Conservation (phyloP, 2,329 filamentous ascomycete genomes). For the Paraphoma sp. region DNA sequence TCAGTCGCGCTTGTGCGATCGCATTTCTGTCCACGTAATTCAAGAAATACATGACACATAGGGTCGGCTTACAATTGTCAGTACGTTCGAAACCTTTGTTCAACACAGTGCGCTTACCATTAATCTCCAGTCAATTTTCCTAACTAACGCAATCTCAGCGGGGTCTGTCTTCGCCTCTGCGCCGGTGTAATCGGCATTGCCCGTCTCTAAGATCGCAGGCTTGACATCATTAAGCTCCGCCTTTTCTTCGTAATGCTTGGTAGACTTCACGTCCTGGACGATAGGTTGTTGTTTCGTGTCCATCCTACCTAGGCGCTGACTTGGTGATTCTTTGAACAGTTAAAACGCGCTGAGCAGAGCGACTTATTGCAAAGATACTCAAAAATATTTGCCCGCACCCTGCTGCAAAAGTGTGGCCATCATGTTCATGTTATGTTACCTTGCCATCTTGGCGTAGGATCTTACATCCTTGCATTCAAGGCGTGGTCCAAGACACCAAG, state of each 20-base stretch:
- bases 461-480: slow-evolving; percentile 1
- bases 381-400: neutral
- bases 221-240: slow-evolving; percentile 13
- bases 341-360: neutral
- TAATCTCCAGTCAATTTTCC: slow-evolving; percentile 40
- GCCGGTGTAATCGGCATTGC: slow-evolving; percentile 35
- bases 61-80: slow-evolving; percentile 40
- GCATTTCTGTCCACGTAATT: slow-evolving; percentile 64
- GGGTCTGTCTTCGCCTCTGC: slow-evolving; percentile 41
- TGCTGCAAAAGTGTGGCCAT: neutral
- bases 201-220: slow-evolving; percentile 11
- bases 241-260: slow-evolving; percentile 26
- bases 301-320: slow-evolving; percentile 1
- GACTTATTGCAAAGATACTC: neutral
- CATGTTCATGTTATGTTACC: slow-evolving; percentile 2
- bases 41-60: slow-evolving; percentile 53
- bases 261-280: slow-evolving; percentile 23
- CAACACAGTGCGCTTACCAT: slow-evolving; percentile 23
- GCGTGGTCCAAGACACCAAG: slow-evolving; percentile 16
- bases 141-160: slow-evolving; percentile 39
- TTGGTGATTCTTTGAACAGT: neutral
- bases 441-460: slow-evolving; percentile 19
- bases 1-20: slow-evolving; percentile 68
- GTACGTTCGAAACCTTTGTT: neutral
- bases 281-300: slow-evolving; percentile 9